Evolutionary conservation across 148 eudicot species (phyloP).

Genomic region (Amaranthus palmeri): DNA sequence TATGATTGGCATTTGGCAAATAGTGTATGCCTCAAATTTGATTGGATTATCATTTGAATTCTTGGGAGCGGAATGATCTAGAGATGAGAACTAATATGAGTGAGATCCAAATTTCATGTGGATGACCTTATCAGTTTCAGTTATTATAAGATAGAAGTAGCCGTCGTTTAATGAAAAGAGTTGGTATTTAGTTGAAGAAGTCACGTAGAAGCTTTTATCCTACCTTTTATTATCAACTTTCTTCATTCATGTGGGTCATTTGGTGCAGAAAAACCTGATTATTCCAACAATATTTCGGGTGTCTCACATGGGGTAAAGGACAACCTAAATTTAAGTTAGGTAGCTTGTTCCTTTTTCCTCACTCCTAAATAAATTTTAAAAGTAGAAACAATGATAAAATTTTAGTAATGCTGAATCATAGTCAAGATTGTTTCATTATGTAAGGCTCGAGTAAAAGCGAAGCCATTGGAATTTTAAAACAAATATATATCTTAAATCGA

Average conservation of each 20-base stretch:
- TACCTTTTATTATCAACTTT: background rate
- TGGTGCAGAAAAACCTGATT: conserved; percentile 18
- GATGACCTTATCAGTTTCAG: conserved; percentile 15
- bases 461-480: too few relatives aligned
- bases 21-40: too few relatives aligned
- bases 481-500: too few relatives aligned
- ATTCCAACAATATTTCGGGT: conserved; percentile 27
- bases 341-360: conserved; percentile 11
- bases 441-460: too few relatives aligned
- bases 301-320: conserved; percentile 18
- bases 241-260: conserved; percentile 35
- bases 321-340: conserved; percentile 26
- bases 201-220: conserved; percentile 18
- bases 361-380: background rate
- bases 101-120: conserved; percentile 24
- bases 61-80: background rate
- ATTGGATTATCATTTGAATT: background rate
- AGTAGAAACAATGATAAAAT: too few relatives aligned
- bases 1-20: too few relatives aligned
- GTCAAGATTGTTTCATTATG: too few relatives aligned
- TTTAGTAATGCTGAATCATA: too few relatives aligned
- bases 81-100: conserved; percentile 3
- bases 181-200: conserved; percentile 21
- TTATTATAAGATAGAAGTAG: background rate
- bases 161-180: background rate